phyloP scores from a whole-genome alignment of 2,329 filamentous ascomycete species.

The Phoma sp. region DNA sequence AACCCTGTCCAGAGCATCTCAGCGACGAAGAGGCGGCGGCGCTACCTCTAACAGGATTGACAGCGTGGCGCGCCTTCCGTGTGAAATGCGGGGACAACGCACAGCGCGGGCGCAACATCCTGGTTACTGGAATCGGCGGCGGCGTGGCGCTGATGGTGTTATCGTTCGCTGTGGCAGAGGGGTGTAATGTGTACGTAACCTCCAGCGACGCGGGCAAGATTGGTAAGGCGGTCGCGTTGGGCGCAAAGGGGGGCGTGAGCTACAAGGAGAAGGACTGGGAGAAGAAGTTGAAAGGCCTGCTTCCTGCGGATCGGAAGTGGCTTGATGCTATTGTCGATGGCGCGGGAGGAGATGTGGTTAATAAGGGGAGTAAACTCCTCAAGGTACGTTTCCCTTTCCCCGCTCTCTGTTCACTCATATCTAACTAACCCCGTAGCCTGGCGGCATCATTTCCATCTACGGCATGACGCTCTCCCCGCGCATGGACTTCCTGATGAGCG shows the following conservation, averaged over 20 bases:
- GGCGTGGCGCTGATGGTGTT: constrained; percentile 86
- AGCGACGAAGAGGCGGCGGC: constrained; percentile 78
- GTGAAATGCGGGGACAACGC: constrained; percentile 72
- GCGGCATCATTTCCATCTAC: constrained; percentile 84
- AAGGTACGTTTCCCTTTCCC: constrained; percentile 55
- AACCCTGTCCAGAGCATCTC: constrained; percentile 76
- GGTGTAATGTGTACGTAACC: constrained; percentile 79
- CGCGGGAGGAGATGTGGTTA: constrained; percentile 84
- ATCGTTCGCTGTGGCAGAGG: constrained; percentile 78
- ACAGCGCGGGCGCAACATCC: constrained; percentile 71
- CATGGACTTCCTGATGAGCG: constrained; percentile 85
- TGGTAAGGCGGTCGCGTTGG: constrained; percentile 71
- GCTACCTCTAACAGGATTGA: constrained; percentile 82
- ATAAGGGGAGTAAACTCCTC: constrained; percentile 70
- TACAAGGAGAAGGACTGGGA: constrained; percentile 86
- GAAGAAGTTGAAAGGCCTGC: constrained; percentile 67
- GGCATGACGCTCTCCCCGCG: constrained; percentile 89
- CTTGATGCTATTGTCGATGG: constrained; percentile 90
- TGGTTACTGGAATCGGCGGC: constrained; percentile 91
- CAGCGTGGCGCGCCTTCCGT: constrained; percentile 84
- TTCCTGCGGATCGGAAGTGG: constrained; percentile 70
- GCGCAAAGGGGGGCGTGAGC: constrained; percentile 79
- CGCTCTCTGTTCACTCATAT: not conserved
- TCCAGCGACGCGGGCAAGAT: constrained; percentile 79
- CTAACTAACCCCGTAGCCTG: constrained; percentile 54